Evolutionary conservation across 192 early-diverging fungal species (phyloP).

Genomic region (Dispira simplex): DNA sequence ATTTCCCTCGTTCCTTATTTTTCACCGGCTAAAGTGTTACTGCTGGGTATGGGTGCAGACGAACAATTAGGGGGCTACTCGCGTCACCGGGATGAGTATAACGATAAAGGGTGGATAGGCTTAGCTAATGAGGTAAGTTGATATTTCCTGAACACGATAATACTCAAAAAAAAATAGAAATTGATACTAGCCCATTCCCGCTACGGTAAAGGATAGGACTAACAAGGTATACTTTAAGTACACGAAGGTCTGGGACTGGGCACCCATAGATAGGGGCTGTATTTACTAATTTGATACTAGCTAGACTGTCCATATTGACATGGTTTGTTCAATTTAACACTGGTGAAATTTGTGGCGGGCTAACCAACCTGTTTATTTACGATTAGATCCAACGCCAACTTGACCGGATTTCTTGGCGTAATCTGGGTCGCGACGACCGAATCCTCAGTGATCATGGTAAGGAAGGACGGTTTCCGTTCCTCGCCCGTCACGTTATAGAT

Average conservation of each 20-base stretch:
- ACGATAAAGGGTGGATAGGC: constrained; percentile 39
- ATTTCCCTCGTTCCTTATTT: constrained; percentile 23
- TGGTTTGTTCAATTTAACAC: too few relatives aligned
- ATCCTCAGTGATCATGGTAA: constrained; percentile 74
- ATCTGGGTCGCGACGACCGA: constrained; percentile 88
- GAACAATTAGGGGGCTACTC: constrained; percentile 91
- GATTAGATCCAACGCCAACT: constrained; percentile 38
- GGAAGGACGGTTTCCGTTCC: constrained; percentile 79
- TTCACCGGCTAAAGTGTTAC: constrained; percentile 56
- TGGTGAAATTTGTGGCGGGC: too few relatives aligned
- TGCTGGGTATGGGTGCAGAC: constrained; percentile 87
- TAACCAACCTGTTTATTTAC: too few relatives aligned
- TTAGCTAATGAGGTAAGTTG: constrained; percentile 41
- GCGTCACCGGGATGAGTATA: constrained; percentile 62
- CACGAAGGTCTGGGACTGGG: too few relatives aligned
- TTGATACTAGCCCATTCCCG: too few relatives aligned
- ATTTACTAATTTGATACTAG: too few relatives aligned
- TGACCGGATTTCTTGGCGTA: constrained; percentile 78
- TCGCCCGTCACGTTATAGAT: constrained; percentile 50
- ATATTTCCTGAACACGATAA: neutral
- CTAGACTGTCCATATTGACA: too few relatives aligned
- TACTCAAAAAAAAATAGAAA: too few relatives aligned
- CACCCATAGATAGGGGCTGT: too few relatives aligned
- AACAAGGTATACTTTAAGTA: too few relatives aligned
- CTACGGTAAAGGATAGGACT: too few relatives aligned